A percentile compares a stretch with the other conserved stretches of the same genome.
Conservation (phyloP, 192 early-diverging fungal genomes). For the Pilaira anomala region DNA sequence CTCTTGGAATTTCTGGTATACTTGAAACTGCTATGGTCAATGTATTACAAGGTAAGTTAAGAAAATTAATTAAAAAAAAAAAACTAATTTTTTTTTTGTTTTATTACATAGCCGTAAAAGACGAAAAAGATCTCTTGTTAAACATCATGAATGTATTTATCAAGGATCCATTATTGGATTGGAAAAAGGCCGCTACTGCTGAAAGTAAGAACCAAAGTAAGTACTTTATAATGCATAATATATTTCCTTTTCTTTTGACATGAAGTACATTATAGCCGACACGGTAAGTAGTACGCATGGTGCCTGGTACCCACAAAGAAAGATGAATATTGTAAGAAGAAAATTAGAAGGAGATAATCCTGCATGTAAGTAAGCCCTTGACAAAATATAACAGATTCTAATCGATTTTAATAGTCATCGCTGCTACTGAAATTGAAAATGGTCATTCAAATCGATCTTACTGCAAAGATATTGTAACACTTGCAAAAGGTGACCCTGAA, state of each 20-base stretch:
- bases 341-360: constrained; percentile 74
- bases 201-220: constrained; percentile 59
- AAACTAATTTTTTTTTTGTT: background rate
- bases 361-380: constrained; percentile 37
- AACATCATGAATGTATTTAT: constrained; percentile 80
- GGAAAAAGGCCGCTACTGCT: constrained; percentile 65
- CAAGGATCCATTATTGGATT: constrained; percentile 80
- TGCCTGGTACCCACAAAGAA: constrained; percentile 75
- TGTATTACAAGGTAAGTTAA: constrained; percentile 49
- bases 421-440: constrained; percentile 51
- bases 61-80: background rate
- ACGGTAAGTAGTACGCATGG: background rate
- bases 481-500: constrained; percentile 47
- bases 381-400: background rate
- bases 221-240: background rate
- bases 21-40: constrained; percentile 68
- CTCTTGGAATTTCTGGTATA: constrained; percentile 62
- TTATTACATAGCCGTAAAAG: constrained; percentile 46
- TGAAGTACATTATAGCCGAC: background rate
- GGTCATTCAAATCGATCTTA: constrained; percentile 63
- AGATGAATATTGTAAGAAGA: constrained; percentile 64
- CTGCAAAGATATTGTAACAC: constrained; percentile 40
- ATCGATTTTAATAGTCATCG: constrained; percentile 37
- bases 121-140: constrained; percentile 58
- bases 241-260: too few relatives aligned